These are phyloP conservation scores for Cryptosporidium ubiquitum DNA, from an alignment of 169 alveolate genomes.

Conservation along the genomic window DNA sequence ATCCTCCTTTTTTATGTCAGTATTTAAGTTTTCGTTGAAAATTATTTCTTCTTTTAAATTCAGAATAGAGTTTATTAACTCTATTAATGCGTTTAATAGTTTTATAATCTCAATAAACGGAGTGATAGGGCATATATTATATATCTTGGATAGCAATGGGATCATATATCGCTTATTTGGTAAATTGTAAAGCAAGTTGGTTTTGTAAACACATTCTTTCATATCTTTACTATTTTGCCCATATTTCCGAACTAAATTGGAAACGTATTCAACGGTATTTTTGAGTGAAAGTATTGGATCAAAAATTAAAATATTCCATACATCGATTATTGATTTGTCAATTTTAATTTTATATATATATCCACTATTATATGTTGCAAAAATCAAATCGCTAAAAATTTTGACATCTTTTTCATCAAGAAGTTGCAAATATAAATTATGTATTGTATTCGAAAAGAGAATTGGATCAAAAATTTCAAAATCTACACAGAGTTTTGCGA, in stretches of 20 bases:
- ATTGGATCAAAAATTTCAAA: conserved; percentile 37
- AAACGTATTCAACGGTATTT: conserved; percentile 11
- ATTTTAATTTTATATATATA: conserved; percentile 15
- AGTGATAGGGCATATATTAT: conserved; percentile 29
- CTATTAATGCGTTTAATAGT: background rate
- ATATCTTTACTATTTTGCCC: background rate
- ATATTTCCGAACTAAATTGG: background rate
- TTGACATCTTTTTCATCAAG: background rate
- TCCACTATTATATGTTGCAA: conserved; percentile 32
- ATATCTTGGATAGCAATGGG: conserved; percentile 24
- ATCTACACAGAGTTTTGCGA: conserved; percentile 54
- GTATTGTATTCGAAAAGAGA: conserved; percentile 32
- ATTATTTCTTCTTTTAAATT: conserved; percentile 3
- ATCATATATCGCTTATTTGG: conserved; percentile 13
- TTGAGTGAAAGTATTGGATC: conserved; percentile 8
- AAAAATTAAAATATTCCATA: conserved; percentile 20
- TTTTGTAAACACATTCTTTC: background rate
- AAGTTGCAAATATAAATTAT: conserved; percentile 13
- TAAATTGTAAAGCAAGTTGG: background rate
- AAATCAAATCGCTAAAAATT: conserved; percentile 15
- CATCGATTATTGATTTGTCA: conserved; percentile 13
- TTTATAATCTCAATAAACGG: conserved; percentile 32
- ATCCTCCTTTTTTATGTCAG: background rate
- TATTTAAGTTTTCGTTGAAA: background rate
- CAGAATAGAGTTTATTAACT: background rate